Evolutionary conservation across 139 green algal species (phyloP).

Genomic region (Monoraphidium neglectum): DNA sequence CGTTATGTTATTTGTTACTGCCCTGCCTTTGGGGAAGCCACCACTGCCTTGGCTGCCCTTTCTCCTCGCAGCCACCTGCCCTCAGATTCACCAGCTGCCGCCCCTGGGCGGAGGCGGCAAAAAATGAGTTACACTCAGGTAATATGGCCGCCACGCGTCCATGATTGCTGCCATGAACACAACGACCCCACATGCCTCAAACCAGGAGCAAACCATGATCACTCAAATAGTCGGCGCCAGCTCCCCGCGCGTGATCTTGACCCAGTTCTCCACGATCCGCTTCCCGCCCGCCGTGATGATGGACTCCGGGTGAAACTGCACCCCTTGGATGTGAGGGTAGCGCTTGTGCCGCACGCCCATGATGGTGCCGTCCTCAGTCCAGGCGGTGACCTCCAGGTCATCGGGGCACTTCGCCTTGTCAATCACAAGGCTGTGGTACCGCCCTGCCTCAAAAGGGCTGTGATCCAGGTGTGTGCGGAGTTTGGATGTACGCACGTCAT

Average conservation of each 20-base stretch:
- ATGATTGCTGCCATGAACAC: too few relatives aligned
- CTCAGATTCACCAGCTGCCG: too few relatives aligned
- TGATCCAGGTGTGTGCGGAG: too few relatives aligned
- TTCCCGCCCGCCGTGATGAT: slow-evolving; percentile 93
- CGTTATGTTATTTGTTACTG: too few relatives aligned
- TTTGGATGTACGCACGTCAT: too few relatives aligned
- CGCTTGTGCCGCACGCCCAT: slow-evolving; percentile 93
- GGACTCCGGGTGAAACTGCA: slow-evolving; percentile 98
- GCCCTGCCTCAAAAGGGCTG: slow-evolving; percentile 85
- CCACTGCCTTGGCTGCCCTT: too few relatives aligned
- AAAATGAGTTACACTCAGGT: too few relatives aligned
- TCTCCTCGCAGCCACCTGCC: too few relatives aligned
- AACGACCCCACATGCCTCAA: too few relatives aligned
- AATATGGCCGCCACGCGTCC: too few relatives aligned
- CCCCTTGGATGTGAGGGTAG: slow-evolving; percentile 63
- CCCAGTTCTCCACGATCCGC: slow-evolving; percentile 89
- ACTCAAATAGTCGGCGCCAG: not conserved
- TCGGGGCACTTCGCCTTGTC: slow-evolving; percentile 86
- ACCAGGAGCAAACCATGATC: not conserved
- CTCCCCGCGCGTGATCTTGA: slow-evolving; percentile 39
- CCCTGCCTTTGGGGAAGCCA: too few relatives aligned
- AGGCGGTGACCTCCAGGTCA: slow-evolving; percentile 94
- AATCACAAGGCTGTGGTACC: slow-evolving; percentile 97
- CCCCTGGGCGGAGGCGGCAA: too few relatives aligned
- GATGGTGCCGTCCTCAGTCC: slow-evolving; percentile 97